phyloP scores from a whole-genome alignment of 176 grass and related monocot genomes.

The Musa itinerans region DNA sequence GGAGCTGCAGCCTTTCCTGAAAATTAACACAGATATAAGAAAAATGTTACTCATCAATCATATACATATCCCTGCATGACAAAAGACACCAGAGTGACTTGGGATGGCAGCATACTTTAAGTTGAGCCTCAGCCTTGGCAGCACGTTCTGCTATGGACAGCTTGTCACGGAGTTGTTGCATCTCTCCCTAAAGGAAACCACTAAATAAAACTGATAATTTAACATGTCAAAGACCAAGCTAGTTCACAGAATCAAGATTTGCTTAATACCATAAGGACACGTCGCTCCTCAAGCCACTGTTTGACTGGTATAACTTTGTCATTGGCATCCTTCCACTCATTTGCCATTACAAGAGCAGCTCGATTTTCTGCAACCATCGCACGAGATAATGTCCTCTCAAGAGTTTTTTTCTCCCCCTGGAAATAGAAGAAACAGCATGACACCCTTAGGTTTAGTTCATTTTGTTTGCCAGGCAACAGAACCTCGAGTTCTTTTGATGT shows the following conservation, averaged over 20 bases:
- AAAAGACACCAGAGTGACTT: not conserved
- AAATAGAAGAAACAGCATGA: not conserved
- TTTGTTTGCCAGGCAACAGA: not conserved
- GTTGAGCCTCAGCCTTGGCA: conserved; percentile 19
- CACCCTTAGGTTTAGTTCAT: not conserved
- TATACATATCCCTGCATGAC: not conserved
- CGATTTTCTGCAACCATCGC: conserved; percentile 22
- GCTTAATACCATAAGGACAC: conserved; percentile 9
- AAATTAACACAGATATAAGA: not conserved
- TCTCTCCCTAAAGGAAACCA: conserved; percentile 14
- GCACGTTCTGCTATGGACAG: conserved; percentile 17
- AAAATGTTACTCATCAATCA: not conserved
- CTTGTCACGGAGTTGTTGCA: conserved; percentile 22
- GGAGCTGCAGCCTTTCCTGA: conserved; percentile 24
- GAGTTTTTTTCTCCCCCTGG: conserved; percentile 21
- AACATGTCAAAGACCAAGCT: not conserved
- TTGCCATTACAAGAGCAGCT: conserved; percentile 16
- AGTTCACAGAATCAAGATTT: not conserved
- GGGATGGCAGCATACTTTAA: not conserved
- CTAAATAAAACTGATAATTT: conserved; percentile 7
- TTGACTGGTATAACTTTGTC: conserved; percentile 23
- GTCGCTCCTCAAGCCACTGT: conserved; percentile 17
- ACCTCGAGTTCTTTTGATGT: not conserved
- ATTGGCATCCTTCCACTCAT: conserved; percentile 16
- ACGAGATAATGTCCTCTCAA: conserved; percentile 23